A percentile compares a stretch with the other conserved stretches of the same genome.
These are phyloP conservation scores for Cornus florida DNA, from an alignment of 148 eudicot species.

Conservation along the genomic window DNA sequence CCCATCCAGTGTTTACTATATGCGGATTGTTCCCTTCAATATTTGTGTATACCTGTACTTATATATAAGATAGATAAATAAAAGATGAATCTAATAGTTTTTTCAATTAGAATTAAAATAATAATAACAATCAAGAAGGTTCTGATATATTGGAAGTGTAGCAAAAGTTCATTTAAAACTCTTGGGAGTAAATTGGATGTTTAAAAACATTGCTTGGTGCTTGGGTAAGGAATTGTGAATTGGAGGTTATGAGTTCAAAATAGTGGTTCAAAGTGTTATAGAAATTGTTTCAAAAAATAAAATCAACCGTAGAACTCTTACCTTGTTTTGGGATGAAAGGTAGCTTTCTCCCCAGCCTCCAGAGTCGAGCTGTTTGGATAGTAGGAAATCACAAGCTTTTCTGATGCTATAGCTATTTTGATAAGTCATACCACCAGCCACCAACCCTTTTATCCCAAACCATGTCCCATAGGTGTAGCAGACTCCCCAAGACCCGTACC, in stretches of 20 bases:
- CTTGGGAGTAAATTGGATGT: neutral
- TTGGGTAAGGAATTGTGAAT: no score
- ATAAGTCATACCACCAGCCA: constrained; percentile 29
- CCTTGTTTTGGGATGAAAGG: constrained; percentile 36
- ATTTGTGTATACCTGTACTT: constrained; percentile 34
- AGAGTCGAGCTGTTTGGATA: constrained; percentile 41
- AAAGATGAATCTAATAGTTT: neutral
- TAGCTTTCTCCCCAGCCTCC: constrained; percentile 61
- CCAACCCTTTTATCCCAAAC: constrained; percentile 46
- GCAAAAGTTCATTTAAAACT: neutral
- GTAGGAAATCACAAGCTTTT: constrained; percentile 43
- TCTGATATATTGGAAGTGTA: neutral
- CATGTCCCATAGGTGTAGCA: constrained; percentile 55
- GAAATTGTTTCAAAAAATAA: no score
- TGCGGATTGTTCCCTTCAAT: constrained; percentile 34
- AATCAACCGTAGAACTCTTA: neutral
- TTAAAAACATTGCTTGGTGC: neutral
- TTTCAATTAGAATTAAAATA: neutral
- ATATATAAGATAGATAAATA: neutral
- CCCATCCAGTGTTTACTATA: constrained; percentile 45
- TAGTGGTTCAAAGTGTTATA: no score
- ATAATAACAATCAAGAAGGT: no score
- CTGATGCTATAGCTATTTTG: constrained; percentile 24
- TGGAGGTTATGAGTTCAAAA: no score
- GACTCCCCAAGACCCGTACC: constrained; percentile 56